Conservation (phyloP, 148 eudicot genomes). For the Rhododendron ovatum region DNA sequence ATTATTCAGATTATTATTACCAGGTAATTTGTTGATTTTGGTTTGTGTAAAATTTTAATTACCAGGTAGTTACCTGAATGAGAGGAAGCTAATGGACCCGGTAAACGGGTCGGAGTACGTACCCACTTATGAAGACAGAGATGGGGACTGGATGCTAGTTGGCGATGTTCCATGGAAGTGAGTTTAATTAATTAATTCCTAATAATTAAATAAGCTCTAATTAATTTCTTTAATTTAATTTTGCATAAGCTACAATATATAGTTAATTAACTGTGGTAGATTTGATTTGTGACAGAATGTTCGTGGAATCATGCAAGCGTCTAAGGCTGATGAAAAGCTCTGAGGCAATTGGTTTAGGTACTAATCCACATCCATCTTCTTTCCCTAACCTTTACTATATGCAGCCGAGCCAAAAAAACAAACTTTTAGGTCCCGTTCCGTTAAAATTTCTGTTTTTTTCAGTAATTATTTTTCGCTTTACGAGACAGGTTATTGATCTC, state of each 20-base stretch:
- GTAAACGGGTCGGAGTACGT: conserved; percentile 17
- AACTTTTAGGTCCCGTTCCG: too few relatives aligned
- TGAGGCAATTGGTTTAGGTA: conserved; percentile 48
- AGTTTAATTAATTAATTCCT: conserved; percentile 5
- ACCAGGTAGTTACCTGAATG: conserved; percentile 12
- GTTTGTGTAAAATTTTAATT: not conserved
- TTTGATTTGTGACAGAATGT: conserved; percentile 38
- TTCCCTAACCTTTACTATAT: not conserved
- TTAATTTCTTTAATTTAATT: not conserved
- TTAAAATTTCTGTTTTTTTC: too few relatives aligned
- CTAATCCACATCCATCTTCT: not conserved
- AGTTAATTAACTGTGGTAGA: not conserved
- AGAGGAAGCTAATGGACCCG: conserved; percentile 16
- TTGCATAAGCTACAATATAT: not conserved
- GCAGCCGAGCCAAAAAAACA: too few relatives aligned
- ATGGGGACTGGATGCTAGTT: conserved; percentile 29
- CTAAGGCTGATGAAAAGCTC: conserved; percentile 56
- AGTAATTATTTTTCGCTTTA: too few relatives aligned
- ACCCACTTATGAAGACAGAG: conserved; percentile 23
- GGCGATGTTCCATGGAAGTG: conserved; percentile 29
- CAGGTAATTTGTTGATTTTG: conserved; percentile 9
- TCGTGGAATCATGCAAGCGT: conserved; percentile 67
- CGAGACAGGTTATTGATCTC: too few relatives aligned
- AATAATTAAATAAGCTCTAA: not conserved
- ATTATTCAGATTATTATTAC: not conserved